Conservation (phyloP, 2,329 filamentous ascomycete species). For the Paraphoma sp. region DNA sequence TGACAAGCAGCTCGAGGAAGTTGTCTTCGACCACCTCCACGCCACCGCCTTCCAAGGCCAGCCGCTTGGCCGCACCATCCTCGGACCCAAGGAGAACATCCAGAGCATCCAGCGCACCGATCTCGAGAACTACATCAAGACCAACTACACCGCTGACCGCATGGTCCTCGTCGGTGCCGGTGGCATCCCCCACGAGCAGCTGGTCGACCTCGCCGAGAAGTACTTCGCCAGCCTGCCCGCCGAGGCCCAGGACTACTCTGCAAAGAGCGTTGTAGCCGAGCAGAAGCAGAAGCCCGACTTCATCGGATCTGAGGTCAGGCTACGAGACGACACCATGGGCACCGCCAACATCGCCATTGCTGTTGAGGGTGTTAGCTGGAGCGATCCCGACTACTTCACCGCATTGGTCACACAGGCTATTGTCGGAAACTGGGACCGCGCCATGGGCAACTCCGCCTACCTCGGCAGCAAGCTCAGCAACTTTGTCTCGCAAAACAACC, state of each 20-base stretch:
- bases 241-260: conserved; percentile 75
- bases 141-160: conserved; percentile 98
- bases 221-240: conserved; percentile 84
- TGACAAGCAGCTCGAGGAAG: conserved; percentile 99
- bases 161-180: conserved; percentile 98
- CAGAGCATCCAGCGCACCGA: conserved; percentile 92
- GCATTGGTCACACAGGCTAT: conserved; percentile 97
- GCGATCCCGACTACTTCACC: conserved; percentile 98
- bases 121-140: conserved; percentile 96
- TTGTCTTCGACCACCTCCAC: conserved; percentile 98
- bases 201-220: conserved; percentile 96
- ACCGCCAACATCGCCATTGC: conserved; percentile 98
- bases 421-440: conserved; percentile 99
- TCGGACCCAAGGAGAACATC: conserved; percentile 98
- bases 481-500: conserved; percentile 90
- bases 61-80: conserved; percentile 94
- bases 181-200: conserved; percentile 89
- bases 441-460: conserved; percentile 96
- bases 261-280: conserved; percentile 73
- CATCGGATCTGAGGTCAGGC: conserved; percentile 92
- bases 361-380: conserved; percentile 99
- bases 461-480: conserved; percentile 98
- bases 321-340: conserved; percentile 94
- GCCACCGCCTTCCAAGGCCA: conserved; percentile 97
- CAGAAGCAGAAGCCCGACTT: conserved; percentile 92